Conservation (phyloP, 345 rosid species). For the Salix dunnii region DNA sequence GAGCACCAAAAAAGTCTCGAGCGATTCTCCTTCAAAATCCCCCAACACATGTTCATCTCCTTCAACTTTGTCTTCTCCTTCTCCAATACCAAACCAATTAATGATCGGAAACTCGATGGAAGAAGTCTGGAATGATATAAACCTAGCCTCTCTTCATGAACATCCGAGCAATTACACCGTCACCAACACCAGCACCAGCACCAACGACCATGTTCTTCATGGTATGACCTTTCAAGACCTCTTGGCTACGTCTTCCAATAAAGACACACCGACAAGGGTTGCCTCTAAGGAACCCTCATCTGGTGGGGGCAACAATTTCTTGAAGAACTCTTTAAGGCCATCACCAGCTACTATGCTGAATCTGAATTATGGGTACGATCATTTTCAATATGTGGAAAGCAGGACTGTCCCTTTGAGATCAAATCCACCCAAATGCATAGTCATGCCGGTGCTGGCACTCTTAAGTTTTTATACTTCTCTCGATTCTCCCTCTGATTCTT, state of each 20-base stretch:
- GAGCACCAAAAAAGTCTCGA: not conserved
- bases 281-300: not conserved
- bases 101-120: conserved; percentile 33
- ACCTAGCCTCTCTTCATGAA: conserved; percentile 20
- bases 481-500: not conserved
- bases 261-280: conserved; percentile 11
- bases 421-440: not conserved
- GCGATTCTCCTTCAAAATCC: conserved; percentile 13
- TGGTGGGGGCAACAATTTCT: not conserved
- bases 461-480: not conserved
- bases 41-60: conserved; percentile 4
- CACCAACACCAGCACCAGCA: not conserved
- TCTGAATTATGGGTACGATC: conserved; percentile 26
- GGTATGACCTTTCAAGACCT: conserved; percentile 33
- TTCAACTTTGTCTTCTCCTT: conserved; percentile 1
- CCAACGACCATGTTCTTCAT: conserved; percentile 5
- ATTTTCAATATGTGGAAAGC: conserved; percentile 4
- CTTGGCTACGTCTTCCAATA: conserved; percentile 20
- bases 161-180: not conserved
- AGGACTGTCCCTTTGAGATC: not conserved
- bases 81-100: not conserved
- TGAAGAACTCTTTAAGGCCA: not conserved
- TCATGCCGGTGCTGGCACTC: not conserved
- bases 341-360: conserved; percentile 21
- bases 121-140: conserved; percentile 51